These are phyloP conservation scores for Vitis hybrid DNA, from an alignment of 177 flowering plant species.

Conservation along the genomic window DNA sequence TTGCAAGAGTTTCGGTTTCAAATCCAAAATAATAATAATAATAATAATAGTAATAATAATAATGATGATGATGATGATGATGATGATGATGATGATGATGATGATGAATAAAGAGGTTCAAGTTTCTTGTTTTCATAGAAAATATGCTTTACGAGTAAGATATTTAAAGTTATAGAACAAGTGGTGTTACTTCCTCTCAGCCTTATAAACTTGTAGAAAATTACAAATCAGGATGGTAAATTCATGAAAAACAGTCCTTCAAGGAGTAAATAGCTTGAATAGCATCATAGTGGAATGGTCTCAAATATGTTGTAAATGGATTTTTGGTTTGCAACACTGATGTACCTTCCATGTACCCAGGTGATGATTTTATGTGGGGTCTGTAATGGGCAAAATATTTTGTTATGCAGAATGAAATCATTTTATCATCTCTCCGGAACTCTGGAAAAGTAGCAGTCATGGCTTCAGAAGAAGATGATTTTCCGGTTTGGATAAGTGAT, in stretches of 20 bases:
- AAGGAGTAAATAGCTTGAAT: not conserved
- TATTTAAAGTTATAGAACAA: too few relatives aligned
- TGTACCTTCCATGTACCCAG: not conserved
- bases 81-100: too few relatives aligned
- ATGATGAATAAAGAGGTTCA: too few relatives aligned
- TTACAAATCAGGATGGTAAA: not conserved
- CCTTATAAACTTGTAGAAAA: too few relatives aligned
- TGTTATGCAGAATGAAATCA: conserved; percentile 81
- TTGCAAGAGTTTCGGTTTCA: too few relatives aligned
- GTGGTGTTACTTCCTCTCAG: too few relatives aligned
- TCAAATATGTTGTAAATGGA: not conserved
- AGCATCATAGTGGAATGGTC: not conserved
- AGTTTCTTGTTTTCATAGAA: too few relatives aligned
- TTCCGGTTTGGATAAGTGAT: conserved; percentile 77
- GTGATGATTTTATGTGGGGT: too few relatives aligned
- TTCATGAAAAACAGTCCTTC: not conserved
- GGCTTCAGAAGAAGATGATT: conserved; percentile 96
- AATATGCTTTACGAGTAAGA: too few relatives aligned
- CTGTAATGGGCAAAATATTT: not conserved
- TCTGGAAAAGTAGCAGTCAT: conserved; percentile 92
- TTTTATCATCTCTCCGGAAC: conserved; percentile 65
- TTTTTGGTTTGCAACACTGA: not conserved
- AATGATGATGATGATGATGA: too few relatives aligned
- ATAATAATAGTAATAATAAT: too few relatives aligned
- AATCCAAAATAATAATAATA: too few relatives aligned